Evolutionary conservation across 441 rosid species (phyloP), one percentile per base, ranked within the genome.

Genomic region (Flueggea neowawraea): DNA sequence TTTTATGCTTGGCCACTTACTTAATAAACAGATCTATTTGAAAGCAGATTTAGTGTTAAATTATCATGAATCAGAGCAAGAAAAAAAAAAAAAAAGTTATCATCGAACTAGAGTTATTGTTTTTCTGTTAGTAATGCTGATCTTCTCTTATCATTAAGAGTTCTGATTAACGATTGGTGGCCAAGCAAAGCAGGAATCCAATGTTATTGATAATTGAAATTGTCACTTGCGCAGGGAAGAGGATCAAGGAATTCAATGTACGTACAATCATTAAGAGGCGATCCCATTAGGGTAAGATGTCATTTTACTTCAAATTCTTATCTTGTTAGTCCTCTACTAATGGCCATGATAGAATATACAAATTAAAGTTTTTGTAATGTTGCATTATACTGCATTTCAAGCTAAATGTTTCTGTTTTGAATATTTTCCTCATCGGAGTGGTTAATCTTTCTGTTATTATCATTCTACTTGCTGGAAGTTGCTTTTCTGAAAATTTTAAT

Each of bases 211-310:
- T 16, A 53, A 16, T 55, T 55, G 58, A 0, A 31, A 48, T 36
- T 15, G 53, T 12, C 61, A 65, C 64, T 65, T 22, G 52, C 69
- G 76, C 86, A 93, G 98, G 90, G 95, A 60, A 78, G 73, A 58
- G 79, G 86, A 64, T 76, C 77, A 0, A 88, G 89, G 54, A 77
- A 78, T 66, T 85, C 96, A 12, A 80, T 90, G 96, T 94, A 79
- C 58, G 98, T 94, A 77, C 98, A 94, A 73, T 94, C 97, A 58
- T 69, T 94, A 74, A 89, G 98, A 67, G 96, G 97, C 33, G 98
- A 94, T 69, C 98, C 98, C 11, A 87, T 82, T 74, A 82, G 93
- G 75, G 98, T 75, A n/a, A n/a, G n/a, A 62, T 12, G 54, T 6
- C 57, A 31, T 51, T 49, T 62, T 63, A 10, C 57, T 12, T 17